Base-by-base conservation (phyloP, 495 filamentous ascomycete species). In the Neurospora hispaniola region DNA sequence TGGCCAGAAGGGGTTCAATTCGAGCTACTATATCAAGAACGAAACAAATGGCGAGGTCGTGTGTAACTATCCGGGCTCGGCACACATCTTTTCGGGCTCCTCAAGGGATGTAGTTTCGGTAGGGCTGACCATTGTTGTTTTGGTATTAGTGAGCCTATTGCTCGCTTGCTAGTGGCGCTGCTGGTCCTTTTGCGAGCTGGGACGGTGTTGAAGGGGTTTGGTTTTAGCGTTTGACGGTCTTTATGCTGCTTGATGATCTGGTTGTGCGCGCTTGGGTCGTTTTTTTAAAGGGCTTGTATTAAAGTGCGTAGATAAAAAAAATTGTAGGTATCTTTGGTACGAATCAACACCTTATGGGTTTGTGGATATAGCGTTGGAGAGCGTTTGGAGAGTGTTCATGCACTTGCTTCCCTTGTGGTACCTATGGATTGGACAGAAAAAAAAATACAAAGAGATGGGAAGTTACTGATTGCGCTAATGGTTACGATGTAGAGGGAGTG, bases 21-120 rank as follows among this genome's bases (percentile, higher is more conserved):
- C 81, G 39, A 92, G 89, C 48, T 98, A 98, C 81, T 91, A 89
- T 0, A 76, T 76, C 27, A 72, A 38, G 71, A 80, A 83, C 18
- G 76, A 71, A n/a, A 23, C 70, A 3, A 31, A 71, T 11, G 71
- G 48, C 23, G 74, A 77, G 10, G 74, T 85, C 54, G 81, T 79
- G 41, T 86, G 85, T 78, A 86, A 86, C 68, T 85, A 84, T 41
- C 84, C 82, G 6, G 84, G 85, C 27, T 82, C 81, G 44, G 81
- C 83, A 41, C 79, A 84, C 71, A 73, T 79, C 42, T 71, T 73
- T n/a, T 81, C 80, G 4, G 76, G 71, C 16, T 75, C 77, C 0
- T 71, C 39, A 69, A 73, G 54, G 59, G 20, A 72, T 41, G 69
- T 35, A n/a, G 75, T 73, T 3, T 80, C 76, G 77, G 27, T 70